Conservation (phyloP, 306 rosid species). For the Cucurbita pepo region DNA sequence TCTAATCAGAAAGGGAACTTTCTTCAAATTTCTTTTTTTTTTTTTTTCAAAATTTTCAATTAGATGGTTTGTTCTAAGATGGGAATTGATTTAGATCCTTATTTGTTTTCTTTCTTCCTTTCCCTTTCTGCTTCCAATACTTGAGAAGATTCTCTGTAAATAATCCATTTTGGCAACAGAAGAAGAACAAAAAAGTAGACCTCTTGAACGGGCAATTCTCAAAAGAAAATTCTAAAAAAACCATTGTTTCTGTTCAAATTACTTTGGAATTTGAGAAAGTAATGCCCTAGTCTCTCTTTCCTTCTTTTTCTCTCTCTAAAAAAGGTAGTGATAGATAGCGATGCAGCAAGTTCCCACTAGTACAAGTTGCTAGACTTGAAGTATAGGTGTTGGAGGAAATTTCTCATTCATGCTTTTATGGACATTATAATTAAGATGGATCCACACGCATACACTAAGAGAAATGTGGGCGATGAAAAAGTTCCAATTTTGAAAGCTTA, state of each 20-base stretch:
- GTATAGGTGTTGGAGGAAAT: neutral
- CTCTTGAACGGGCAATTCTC: neutral
- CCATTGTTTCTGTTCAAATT: neutral
- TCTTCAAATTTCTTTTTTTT: neutral
- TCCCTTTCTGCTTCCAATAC: neutral
- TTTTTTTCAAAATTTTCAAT: conserved; percentile 5
- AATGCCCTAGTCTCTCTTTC: neutral
- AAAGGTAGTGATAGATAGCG: neutral
- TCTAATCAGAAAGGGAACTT: conserved; percentile 23
- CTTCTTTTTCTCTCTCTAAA: neutral
- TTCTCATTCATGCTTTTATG: conserved; percentile 4
- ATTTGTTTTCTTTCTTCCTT: neutral
- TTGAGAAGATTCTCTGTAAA: conserved; percentile 6
- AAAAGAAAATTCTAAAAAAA: neutral
- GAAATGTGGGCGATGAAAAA: neutral
- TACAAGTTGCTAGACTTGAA: neutral
- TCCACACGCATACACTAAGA: conserved; percentile 6
- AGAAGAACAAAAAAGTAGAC: conserved; percentile 1
- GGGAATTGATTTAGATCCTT: conserved; percentile 3
- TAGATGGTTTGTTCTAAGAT: neutral
- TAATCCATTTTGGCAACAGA: conserved; percentile 3
- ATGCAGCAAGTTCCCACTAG: neutral
- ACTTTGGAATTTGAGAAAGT: conserved; percentile 9
- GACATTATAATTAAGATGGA: neutral
- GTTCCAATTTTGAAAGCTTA: neutral